Conservation (phyloP, 2,329 filamentous ascomycete genomes). For the Verticillium longisporum region DNA sequence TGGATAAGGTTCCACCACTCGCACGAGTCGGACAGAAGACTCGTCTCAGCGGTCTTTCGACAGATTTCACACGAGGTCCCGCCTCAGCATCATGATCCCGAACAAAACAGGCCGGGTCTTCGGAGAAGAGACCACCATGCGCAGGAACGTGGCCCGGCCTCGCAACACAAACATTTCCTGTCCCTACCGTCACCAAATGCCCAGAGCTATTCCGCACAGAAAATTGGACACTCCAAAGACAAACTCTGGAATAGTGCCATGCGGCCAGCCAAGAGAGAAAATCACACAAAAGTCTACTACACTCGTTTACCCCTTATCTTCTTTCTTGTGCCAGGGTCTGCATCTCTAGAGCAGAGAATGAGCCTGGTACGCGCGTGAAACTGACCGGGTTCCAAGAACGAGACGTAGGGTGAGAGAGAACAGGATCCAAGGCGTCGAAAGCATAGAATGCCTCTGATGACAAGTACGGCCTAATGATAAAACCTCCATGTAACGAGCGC, state of each 20-base stretch:
- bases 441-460: neutral
- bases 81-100: neutral
- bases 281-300: conserved; percentile 6
- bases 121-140: neutral
- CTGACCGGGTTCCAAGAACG: neutral
- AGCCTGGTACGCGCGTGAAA: neutral
- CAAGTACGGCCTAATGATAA: neutral
- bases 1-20: neutral
- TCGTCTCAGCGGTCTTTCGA: neutral
- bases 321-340: neutral
- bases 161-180: conserved; percentile 5
- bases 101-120: too few species aligned
- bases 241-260: neutral
- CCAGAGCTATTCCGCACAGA: neutral
- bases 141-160: neutral
- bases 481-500: neutral
- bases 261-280: conserved; percentile 1
- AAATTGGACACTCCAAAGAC: neutral
- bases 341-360: neutral
- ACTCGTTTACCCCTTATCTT: conserved; percentile 3
- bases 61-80: neutral
- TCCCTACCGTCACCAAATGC: neutral
- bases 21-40: neutral
- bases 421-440: neutral
- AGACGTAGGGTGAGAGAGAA: neutral